These are phyloP conservation scores for Hanseniaspora thailandica DNA, from an alignment of 805 yeast species.

Conservation along the genomic window DNA sequence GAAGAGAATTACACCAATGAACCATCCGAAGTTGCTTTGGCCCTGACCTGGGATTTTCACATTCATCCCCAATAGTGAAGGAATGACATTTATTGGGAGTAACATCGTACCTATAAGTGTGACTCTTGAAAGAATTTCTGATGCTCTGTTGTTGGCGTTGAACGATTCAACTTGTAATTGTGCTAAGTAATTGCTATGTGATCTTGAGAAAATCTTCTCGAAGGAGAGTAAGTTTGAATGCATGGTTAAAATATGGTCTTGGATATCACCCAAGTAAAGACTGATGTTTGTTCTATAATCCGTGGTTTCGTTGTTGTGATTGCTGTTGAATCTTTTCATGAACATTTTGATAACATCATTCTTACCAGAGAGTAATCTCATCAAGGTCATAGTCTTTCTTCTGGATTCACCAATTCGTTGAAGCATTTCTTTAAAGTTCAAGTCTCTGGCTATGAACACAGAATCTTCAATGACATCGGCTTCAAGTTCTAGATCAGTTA, in stretches of 20 bases:
- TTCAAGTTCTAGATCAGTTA: conserved; percentile 64
- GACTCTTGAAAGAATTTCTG: conserved; percentile 78
- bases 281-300: conserved; percentile 69
- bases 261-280: conserved; percentile 84
- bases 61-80: conserved; percentile 95
- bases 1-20: conserved; percentile 52
- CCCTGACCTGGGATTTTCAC: conserved; percentile 70
- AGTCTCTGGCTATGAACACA: conserved; percentile 66
- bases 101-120: conserved; percentile 82
- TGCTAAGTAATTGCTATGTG: conserved; percentile 85
- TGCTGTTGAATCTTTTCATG: conserved; percentile 61
- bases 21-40: conserved; percentile 42
- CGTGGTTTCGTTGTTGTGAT: conserved; percentile 16
- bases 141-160: conserved; percentile 70
- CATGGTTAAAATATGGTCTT: conserved; percentile 95
- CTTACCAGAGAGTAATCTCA: conserved; percentile 81
- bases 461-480: conserved; percentile 72
- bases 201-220: conserved; percentile 84
- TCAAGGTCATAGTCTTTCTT: conserved; percentile 80
- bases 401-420: conserved; percentile 79
- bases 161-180: conserved; percentile 89
- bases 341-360: conserved; percentile 95
- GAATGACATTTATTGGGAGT: conserved; percentile 78
- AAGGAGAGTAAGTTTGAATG: conserved; percentile 78
- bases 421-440: conserved; percentile 66